phyloP scores from a whole-genome alignment of 192 early-diverging fungal species.

The Fimicolochytrium jonesii region DNA sequence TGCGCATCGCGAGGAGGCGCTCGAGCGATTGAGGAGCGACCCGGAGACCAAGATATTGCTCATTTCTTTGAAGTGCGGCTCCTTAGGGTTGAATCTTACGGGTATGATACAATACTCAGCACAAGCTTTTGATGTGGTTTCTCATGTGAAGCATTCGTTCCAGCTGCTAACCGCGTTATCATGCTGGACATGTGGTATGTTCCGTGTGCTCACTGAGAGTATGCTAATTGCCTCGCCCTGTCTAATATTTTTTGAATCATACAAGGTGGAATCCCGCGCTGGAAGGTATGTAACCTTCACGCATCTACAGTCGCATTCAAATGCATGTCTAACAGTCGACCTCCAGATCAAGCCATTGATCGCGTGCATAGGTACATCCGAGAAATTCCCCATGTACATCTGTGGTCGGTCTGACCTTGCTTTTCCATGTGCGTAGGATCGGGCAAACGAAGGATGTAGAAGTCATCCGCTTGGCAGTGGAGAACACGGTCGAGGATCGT shows the following conservation, averaged over 20 bases:
- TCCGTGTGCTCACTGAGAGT: not conserved
- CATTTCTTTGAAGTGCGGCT: conserved; percentile 63
- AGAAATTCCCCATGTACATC: no score
- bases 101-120: conserved; percentile 2
- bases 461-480: conserved; percentile 60
- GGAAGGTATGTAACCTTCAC: conserved; percentile 50
- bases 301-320: not conserved
- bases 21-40: conserved; percentile 15
- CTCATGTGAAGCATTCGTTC: no score
- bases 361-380: conserved; percentile 67
- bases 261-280: conserved; percentile 76
- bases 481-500: conserved; percentile 65
- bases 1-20: conserved; percentile 11
- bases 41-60: conserved; percentile 46
- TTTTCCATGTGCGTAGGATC: no score
- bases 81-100: conserved; percentile 66
- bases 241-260: no score
- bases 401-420: no score
- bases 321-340: not conserved
- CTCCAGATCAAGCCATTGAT: conserved; percentile 58
- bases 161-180: conserved; percentile 69
- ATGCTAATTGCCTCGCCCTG: not conserved
- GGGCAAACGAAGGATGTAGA: conserved; percentile 60
- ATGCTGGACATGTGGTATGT: conserved; percentile 79
- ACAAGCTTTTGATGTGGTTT: no score